Conservation (phyloP, 305 asterid species). For the Solanum chacoense region DNA sequence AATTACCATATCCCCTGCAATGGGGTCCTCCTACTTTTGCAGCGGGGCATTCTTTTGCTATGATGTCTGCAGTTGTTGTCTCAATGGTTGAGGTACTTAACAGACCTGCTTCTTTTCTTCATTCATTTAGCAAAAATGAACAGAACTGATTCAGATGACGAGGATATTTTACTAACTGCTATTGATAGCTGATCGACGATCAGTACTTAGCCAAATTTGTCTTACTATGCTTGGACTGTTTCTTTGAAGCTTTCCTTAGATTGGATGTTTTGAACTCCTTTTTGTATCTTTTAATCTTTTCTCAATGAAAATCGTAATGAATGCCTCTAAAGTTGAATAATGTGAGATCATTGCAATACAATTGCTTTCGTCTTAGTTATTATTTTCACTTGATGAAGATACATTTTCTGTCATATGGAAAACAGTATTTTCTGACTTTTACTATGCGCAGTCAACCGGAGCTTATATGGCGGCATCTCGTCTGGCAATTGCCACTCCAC, state of each 20-base stretch:
- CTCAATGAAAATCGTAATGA: background rate
- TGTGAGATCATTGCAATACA: background rate
- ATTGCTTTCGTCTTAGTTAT: background rate
- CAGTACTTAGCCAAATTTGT: background rate
- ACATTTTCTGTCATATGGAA: background rate
- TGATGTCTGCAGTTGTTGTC: constrained; percentile 98
- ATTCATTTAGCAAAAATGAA: background rate
- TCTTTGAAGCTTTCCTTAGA: background rate
- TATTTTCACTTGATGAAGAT: background rate
- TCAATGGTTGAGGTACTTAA: constrained; percentile 90
- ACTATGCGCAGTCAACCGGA: constrained; percentile 72
- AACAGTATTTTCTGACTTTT: background rate
- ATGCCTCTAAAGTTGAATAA: background rate
- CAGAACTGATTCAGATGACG: background rate
- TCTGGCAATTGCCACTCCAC: constrained; percentile 97
- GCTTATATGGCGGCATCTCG: constrained; percentile 97
- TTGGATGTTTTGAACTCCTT: background rate
- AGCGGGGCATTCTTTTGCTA: constrained; percentile 82
- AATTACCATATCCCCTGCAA: constrained; percentile 89
- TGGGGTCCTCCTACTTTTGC: constrained; percentile 99
- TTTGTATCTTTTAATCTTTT: background rate
- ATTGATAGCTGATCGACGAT: background rate
- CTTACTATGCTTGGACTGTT: background rate
- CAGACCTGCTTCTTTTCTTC: background rate
- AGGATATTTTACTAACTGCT: background rate